Conservation (phyloP, 2,329 filamentous ascomycete species). For the Cadophora sp. region DNA sequence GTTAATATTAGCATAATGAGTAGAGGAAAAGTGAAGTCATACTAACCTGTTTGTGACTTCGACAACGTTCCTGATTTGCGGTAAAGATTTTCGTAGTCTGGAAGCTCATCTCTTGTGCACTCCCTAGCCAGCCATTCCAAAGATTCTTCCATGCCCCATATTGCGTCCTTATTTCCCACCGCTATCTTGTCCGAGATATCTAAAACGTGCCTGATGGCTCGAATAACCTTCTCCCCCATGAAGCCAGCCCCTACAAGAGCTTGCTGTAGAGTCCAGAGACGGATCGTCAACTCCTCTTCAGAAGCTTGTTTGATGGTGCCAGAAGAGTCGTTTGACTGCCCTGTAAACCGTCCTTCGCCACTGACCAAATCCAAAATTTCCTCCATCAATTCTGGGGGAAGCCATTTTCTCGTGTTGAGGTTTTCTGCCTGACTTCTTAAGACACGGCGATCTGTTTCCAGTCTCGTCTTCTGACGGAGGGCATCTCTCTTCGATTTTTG, state of each 20-base stretch:
- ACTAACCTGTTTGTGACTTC: slow-evolving; percentile 43
- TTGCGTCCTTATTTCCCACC: slow-evolving; percentile 63
- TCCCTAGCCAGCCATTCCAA: slow-evolving; percentile 90
- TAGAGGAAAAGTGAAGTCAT: background rate
- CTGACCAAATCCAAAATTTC: slow-evolving; percentile 77
- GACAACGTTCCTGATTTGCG: slow-evolving; percentile 34
- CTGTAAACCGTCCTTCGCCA: slow-evolving; percentile 65
- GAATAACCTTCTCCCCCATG: slow-evolving; percentile 64
- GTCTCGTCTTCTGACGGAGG: slow-evolving; percentile 74
- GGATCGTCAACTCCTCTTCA: slow-evolving; percentile 80
- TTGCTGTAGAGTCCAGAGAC: slow-evolving; percentile 84
- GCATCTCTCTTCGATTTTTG: slow-evolving; percentile 81
- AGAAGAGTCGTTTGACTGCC: slow-evolving; percentile 38
- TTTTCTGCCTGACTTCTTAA: slow-evolving; percentile 79
- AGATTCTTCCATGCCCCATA: slow-evolving; percentile 88
- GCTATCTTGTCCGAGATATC: slow-evolving; percentile 69
- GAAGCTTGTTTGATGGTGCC: slow-evolving; percentile 58
- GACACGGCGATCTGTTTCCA: slow-evolving; percentile 86
- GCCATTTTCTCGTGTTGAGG: slow-evolving; percentile 77
- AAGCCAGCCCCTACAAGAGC: slow-evolving; percentile 75
- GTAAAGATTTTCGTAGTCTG: slow-evolving; percentile 67
- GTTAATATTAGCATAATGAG: slow-evolving; percentile 10
- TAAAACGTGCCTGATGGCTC: slow-evolving; percentile 70
- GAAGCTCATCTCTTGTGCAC: slow-evolving; percentile 71
- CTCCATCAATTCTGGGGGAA: slow-evolving; percentile 79